Conservation (phyloP, 768 basidiomycete species). For the Leccinum aurantiacum region DNA sequence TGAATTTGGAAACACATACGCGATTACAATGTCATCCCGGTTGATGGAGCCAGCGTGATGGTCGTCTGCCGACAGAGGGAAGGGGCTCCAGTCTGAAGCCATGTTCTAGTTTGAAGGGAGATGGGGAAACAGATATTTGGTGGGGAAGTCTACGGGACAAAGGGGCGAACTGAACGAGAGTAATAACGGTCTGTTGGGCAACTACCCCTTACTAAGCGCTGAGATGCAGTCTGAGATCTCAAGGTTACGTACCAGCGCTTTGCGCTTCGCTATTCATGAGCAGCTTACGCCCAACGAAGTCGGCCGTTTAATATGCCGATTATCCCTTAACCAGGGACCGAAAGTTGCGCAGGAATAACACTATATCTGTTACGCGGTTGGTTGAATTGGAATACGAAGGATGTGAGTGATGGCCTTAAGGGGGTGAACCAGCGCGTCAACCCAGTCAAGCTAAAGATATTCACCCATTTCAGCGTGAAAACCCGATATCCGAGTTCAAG, state of each 20-base stretch:
- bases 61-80: no score
- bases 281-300: background rate
- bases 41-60: background rate
- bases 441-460: background rate
- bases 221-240: background rate
- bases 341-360: background rate
- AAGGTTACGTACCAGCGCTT: background rate
- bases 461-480: background rate
- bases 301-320: background rate
- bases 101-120: background rate
- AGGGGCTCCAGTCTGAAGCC: background rate
- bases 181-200: background rate
- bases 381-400: no score
- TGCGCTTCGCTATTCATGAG: background rate
- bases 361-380: background rate
- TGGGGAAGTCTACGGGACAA: background rate
- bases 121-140: background rate
- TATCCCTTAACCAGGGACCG: background rate
- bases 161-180: background rate
- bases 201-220: background rate
- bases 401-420: background rate
- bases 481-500: no score
- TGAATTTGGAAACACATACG: slow-evolving; percentile 9
- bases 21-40: slow-evolving; percentile 17
- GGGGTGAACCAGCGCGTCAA: background rate